Percentiles rank a stretch among this genome's conserved stretches.
Evolutionary conservation across 2,329 filamentous ascomycete species (phyloP).

Genomic region (Coniochaeta sp.): DNA sequence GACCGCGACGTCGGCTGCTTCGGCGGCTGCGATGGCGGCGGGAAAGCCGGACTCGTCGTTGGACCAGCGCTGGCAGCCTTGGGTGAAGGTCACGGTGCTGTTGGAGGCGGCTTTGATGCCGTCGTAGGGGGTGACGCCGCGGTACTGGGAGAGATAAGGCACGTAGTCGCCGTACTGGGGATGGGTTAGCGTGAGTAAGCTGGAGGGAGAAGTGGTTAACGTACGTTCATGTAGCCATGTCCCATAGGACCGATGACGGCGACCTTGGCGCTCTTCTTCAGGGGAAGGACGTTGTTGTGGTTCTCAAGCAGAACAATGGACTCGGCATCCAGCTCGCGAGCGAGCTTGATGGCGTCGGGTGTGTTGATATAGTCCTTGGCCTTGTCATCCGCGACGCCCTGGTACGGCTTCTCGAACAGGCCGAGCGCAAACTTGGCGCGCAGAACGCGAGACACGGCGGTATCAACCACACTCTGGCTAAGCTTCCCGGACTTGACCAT

Average conservation of each 20-base stretch:
- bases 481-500: constrained; percentile 56
- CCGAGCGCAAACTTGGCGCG: constrained; percentile 62
- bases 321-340: constrained; percentile 69
- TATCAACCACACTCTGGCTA: constrained; percentile 51
- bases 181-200: constrained; percentile 43
- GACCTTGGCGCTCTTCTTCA: constrained; percentile 48
- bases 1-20: constrained; percentile 62
- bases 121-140: constrained; percentile 65
- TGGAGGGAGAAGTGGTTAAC: constrained; percentile 12
- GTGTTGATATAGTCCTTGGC: constrained; percentile 34
- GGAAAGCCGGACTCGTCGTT: constrained; percentile 59
- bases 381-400: constrained; percentile 46
- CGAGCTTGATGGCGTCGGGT: constrained; percentile 33
- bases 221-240: constrained; percentile 60
- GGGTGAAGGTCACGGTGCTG: constrained; percentile 57
- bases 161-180: constrained; percentile 66
- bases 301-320: constrained; percentile 83
- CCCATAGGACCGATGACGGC: constrained; percentile 73
- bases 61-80: constrained; percentile 69
- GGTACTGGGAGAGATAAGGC: constrained; percentile 63
- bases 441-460: constrained; percentile 57
- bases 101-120: constrained; percentile 72
- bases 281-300: constrained; percentile 56
- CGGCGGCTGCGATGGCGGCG: constrained; percentile 57
- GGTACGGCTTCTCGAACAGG: constrained; percentile 64